Evolutionary conservation across 768 basidiomycete genomes (phyloP).

Genomic region (Lactarius hatsudake): DNA sequence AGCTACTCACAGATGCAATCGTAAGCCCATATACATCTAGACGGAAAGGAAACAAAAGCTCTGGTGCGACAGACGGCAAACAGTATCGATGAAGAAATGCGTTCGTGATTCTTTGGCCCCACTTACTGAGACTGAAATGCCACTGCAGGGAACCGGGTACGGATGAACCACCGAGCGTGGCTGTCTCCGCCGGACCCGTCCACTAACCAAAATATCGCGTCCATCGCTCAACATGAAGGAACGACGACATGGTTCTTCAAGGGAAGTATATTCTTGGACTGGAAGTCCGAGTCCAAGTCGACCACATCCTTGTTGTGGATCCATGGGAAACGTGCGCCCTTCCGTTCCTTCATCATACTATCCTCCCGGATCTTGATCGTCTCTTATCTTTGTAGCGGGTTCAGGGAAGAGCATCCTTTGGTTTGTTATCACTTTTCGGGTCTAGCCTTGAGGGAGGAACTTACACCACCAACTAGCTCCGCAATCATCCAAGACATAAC

Average conservation of each 20-base stretch:
- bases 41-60: background rate
- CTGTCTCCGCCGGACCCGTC: background rate
- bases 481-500: background rate
- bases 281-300: background rate
- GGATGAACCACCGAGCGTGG: background rate
- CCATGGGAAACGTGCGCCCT: background rate
- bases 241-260: background rate
- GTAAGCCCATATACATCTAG: background rate
- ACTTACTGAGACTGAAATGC: background rate
- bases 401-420: background rate
- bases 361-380: background rate
- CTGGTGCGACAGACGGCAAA: no score
- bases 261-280: background rate
- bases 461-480: background rate
- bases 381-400: background rate
- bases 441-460: background rate
- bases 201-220: background rate
- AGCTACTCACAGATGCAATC: background rate
- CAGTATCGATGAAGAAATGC: background rate
- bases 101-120: background rate
- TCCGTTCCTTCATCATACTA: background rate
- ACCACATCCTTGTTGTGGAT: background rate
- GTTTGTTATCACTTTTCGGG: background rate
- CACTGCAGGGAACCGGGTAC: background rate
- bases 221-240: background rate